Conservation (phyloP, 169 alveolate genomes). For the Eimeria nieschulzi region DNA sequence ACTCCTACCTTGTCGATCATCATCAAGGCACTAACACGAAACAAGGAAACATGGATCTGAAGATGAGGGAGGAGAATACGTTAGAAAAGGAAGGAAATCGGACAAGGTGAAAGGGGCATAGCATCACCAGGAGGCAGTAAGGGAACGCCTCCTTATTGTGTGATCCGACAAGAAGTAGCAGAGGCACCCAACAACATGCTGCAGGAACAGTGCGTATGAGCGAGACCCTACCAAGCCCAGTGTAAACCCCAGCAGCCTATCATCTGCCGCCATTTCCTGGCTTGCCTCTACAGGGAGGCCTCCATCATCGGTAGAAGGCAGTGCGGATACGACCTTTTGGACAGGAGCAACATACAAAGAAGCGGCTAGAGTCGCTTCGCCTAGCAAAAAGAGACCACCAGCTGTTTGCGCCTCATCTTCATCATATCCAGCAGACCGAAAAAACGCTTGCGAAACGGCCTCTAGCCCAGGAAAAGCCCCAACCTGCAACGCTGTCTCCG, state of each 20-base stretch:
- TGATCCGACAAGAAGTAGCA: neutral
- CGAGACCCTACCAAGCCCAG: no score
- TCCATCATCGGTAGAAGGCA: no score
- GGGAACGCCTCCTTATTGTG: neutral
- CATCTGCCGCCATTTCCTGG: no score
- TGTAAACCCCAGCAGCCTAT: no score
- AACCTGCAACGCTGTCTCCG: no score
- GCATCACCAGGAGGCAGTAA: neutral
- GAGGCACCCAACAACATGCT: conserved; percentile 4
- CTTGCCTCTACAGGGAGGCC: no score
- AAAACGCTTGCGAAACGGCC: neutral
- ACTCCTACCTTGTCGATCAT: no score
- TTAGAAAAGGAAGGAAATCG: neutral
- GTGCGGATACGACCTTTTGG: no score
- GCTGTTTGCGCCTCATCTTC: conserved; percentile 3
- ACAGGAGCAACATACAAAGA: no score
- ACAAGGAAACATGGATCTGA: neutral
- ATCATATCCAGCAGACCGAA: conserved; percentile 13
- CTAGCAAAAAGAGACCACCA: neutral
- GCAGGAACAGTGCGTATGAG: neutral
- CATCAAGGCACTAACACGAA: neutral
- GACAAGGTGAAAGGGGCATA: neutral
- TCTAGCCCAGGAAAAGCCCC: neutral
- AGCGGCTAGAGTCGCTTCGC: no score
- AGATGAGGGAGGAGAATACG: neutral